Conservation (phyloP, 495 filamentous ascomycete species). For the Lasiosphaeriaceae sp. region DNA sequence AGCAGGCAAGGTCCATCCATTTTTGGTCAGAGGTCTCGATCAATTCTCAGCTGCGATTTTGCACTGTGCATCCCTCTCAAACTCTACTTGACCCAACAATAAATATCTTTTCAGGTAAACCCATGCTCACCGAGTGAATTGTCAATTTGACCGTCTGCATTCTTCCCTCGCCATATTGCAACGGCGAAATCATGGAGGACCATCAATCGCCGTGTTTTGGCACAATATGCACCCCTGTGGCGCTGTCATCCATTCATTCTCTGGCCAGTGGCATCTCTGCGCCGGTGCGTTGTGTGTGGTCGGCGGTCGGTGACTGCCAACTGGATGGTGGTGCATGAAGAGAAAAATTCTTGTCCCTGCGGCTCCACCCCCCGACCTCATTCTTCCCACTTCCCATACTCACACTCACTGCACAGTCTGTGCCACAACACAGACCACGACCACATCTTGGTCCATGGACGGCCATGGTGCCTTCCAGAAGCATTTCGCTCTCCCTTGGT, state of each 20-base stretch:
- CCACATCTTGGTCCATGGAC: background rate
- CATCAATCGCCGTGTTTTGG: background rate
- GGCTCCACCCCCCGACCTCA: background rate
- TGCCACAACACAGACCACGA: background rate
- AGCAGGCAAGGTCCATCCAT: too few relatives aligned
- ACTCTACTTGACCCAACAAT: too few relatives aligned
- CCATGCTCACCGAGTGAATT: too few relatives aligned
- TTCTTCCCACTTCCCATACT: background rate
- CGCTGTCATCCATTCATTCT: background rate
- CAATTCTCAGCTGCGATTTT: too few relatives aligned
- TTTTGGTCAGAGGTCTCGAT: too few relatives aligned
- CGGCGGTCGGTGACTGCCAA: too few relatives aligned
- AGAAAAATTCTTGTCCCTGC: background rate
- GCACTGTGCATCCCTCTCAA: too few relatives aligned
- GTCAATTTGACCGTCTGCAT: background rate
- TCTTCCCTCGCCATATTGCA: background rate
- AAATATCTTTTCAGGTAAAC: too few relatives aligned
- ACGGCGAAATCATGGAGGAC: background rate
- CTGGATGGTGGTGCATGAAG: background rate
- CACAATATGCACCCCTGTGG: background rate
- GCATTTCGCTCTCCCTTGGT: background rate
- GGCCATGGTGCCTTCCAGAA: background rate
- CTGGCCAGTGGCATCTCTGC: too few relatives aligned
- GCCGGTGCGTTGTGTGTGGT: too few relatives aligned
- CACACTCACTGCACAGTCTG: background rate